phyloP scores from a whole-genome alignment of 305 asterid species.

The Solanum aculeatissimum region DNA sequence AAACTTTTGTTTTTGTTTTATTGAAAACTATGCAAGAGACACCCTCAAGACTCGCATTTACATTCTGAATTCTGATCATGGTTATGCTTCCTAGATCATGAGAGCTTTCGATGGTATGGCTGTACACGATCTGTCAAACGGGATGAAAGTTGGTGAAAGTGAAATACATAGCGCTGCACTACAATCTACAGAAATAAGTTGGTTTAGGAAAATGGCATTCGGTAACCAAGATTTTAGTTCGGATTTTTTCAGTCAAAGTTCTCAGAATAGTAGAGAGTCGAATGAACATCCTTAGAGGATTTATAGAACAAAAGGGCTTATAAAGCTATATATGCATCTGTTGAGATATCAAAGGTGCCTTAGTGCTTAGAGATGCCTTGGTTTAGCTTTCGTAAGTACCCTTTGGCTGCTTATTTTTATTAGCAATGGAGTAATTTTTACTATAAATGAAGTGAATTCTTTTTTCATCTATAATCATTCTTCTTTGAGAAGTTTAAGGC shows the following conservation, averaged over 20 bases:
- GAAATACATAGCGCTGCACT: constrained; percentile 48
- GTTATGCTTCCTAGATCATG: constrained; percentile 37
- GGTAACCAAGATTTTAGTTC: constrained; percentile 53
- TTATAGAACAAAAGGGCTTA: neutral
- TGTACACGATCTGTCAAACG: constrained; percentile 54
- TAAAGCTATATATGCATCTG: neutral
- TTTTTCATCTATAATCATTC: neutral
- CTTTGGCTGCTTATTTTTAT: neutral
- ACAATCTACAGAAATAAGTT: constrained; percentile 65
- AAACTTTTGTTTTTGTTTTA: neutral
- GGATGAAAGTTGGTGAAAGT: constrained; percentile 84
- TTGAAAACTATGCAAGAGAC: neutral
- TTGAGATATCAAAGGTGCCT: neutral
- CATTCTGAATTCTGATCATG: neutral
- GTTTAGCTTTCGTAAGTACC: neutral
- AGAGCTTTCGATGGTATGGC: constrained; percentile 66
- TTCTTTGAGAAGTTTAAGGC: neutral
- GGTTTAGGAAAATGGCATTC: constrained; percentile 70
- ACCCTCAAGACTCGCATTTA: neutral
- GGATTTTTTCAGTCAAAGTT: constrained; percentile 44
- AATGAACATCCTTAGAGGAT: neutral
- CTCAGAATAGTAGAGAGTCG: constrained; percentile 14
- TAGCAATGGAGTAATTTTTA: neutral
- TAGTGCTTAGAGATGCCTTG: neutral
- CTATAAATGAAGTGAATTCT: neutral